phyloP scores from a whole-genome alignment of 805 yeast species.

The Millerozyma acaciae region DNA sequence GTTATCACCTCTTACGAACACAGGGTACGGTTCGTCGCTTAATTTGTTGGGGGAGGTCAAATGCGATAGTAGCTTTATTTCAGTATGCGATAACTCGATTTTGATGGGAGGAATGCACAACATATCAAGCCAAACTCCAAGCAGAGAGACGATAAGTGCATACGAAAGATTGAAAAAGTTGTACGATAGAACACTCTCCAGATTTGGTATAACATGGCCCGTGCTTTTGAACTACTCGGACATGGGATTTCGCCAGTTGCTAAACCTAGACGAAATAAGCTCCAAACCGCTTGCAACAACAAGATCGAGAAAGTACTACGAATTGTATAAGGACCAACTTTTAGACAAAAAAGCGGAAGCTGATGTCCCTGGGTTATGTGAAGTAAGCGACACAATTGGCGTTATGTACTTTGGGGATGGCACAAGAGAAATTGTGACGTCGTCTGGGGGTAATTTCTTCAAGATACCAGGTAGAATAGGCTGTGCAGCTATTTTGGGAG shows the following conservation, averaged over 20 bases:
- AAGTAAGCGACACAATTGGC: slow-evolving; percentile 8
- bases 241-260: neutral
- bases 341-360: neutral
- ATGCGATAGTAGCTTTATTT: slow-evolving; percentile 42
- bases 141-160: slow-evolving; percentile 20
- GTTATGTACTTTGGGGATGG: neutral
- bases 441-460: slow-evolving; percentile 54
- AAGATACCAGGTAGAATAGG: slow-evolving; percentile 49
- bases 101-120: slow-evolving; percentile 15
- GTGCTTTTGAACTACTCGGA: slow-evolving; percentile 19
- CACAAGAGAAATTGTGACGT: slow-evolving; percentile 26
- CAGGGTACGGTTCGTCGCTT: slow-evolving; percentile 47
- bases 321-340: slow-evolving; percentile 7
- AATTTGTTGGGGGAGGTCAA: slow-evolving; percentile 38
- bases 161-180: slow-evolving; percentile 20
- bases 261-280: neutral
- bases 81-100: slow-evolving; percentile 7
- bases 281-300: neutral
- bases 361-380: neutral
- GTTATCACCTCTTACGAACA: slow-evolving; percentile 39
- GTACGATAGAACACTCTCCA: slow-evolving; percentile 10
- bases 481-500: slow-evolving; percentile 50
- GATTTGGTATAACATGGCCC: slow-evolving; percentile 34
- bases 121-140: slow-evolving; percentile 24
- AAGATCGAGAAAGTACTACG: slow-evolving; percentile 4